phyloP scores from a whole-genome alignment of 140 eudicot genomes.

The Flaveria floridana region DNA sequence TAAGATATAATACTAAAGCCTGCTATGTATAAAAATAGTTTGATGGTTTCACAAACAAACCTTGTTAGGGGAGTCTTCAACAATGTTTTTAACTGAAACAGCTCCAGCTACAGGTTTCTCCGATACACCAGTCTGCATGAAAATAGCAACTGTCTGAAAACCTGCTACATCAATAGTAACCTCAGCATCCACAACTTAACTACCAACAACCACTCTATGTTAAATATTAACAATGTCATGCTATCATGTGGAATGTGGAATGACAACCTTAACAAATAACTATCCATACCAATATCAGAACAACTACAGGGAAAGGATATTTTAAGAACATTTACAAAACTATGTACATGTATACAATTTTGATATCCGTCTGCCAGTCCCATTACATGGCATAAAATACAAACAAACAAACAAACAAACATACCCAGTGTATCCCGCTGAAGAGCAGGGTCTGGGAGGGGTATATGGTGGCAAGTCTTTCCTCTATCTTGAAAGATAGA shows the following conservation, averaged over 20 bases:
- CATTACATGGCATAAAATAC: slow-evolving; percentile 14
- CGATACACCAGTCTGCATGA: slow-evolving; percentile 97
- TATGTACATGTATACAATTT: slow-evolving; percentile 9
- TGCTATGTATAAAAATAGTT: slow-evolving; percentile 1
- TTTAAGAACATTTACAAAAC: not conserved
- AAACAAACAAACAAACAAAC: not conserved
- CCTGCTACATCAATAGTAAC: slow-evolving; percentile 98
- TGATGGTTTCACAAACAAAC: slow-evolving; percentile 39
- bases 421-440: no score
- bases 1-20: not conserved
- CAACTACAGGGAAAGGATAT: slow-evolving; percentile 1
- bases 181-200: slow-evolving; percentile 63
- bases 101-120: slow-evolving; percentile 54
- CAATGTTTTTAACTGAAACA: slow-evolving; percentile 47
- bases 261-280: slow-evolving; percentile 16
- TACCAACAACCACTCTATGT: slow-evolving; percentile 29
- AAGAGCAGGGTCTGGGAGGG: no score
- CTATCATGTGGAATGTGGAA: slow-evolving; percentile 15
- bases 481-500: no score
- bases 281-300: slow-evolving; percentile 6
- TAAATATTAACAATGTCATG: slow-evolving; percentile 28
- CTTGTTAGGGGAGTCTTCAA: slow-evolving; percentile 87
- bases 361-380: slow-evolving; percentile 19
- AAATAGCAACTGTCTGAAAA: slow-evolving; percentile 99
- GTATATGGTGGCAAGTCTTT: no score